These are phyloP conservation scores for Cotoneaster glaucophyllus DNA, from an alignment of 306 rosid genomes.

Conservation along the genomic window DNA sequence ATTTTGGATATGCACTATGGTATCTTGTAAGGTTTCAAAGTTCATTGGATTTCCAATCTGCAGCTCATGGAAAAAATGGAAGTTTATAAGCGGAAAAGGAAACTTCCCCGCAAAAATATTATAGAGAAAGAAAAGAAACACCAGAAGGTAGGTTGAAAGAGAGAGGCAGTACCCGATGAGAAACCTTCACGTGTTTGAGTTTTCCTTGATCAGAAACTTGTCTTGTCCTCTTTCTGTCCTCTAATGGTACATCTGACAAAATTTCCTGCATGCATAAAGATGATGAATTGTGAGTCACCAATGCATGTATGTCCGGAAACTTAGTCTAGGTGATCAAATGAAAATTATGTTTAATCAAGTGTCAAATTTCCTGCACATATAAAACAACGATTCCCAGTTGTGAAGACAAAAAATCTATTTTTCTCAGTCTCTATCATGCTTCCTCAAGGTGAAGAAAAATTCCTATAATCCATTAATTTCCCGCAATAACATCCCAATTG, in stretches of 20 bases:
- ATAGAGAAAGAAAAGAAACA: not conserved
- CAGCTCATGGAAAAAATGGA: constrained; percentile 13
- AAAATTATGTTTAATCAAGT: not conserved
- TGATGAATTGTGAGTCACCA: constrained; percentile 13
- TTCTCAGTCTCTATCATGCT: too few relatives aligned
- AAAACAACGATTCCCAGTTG: not conserved
- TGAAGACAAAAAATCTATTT: not conserved
- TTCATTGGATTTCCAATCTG: constrained; percentile 92
- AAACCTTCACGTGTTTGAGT: constrained; percentile 64
- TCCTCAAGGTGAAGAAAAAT: too few relatives aligned
- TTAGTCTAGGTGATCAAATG: not conserved
- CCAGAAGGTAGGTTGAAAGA: constrained; percentile 15
- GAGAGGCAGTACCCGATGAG: constrained; percentile 60
- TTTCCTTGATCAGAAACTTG: constrained; percentile 35
- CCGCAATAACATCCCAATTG: too few relatives aligned
- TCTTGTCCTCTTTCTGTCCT: constrained; percentile 52
- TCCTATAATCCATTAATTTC: too few relatives aligned
- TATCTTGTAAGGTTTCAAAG: constrained; percentile 65
- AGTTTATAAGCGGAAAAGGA: constrained; percentile 12
- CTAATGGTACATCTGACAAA: constrained; percentile 63
- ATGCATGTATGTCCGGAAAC: not conserved
- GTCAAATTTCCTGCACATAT: not conserved
- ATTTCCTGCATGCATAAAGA: constrained; percentile 54
- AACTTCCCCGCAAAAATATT: not conserved
- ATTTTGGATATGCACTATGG: constrained; percentile 55